Conservation (phyloP, 345 rosid species). For the Nasturtium officinale region DNA sequence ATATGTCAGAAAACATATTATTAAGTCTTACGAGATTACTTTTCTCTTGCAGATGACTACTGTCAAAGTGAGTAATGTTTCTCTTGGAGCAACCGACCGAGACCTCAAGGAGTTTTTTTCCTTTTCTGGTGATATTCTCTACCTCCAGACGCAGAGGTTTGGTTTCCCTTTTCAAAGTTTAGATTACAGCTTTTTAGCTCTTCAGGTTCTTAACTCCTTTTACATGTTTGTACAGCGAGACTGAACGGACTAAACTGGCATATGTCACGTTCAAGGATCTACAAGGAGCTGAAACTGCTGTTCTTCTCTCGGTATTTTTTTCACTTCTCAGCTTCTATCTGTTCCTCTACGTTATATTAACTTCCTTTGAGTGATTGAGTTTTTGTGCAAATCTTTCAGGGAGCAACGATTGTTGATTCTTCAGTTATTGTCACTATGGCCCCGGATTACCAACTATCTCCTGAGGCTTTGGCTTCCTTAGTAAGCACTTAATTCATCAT, state of each 20-base stretch:
- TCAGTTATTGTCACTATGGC: conserved; percentile 66
- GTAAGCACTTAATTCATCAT: conserved; percentile 49
- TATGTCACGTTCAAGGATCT: conserved; percentile 86
- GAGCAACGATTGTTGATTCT: conserved; percentile 90
- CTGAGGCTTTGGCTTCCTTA: conserved; percentile 59
- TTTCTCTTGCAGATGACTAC: conserved; percentile 50
- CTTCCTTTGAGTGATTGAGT: conserved; percentile 1
- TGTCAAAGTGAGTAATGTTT: conserved; percentile 69
- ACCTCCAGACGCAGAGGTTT: conserved; percentile 72
- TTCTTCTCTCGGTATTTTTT: conserved; percentile 74
- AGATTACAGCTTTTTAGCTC: neutral
- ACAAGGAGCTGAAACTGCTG: conserved; percentile 90
- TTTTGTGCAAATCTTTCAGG: conserved; percentile 45
- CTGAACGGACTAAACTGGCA: conserved; percentile 62
- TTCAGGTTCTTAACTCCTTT: conserved; percentile 25
- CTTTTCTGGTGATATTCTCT: conserved; percentile 75
- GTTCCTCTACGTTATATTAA: neutral
- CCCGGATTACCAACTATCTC: conserved; percentile 82
- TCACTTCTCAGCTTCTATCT: conserved; percentile 9
- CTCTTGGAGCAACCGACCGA: conserved; percentile 66
- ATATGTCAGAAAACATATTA: no score
- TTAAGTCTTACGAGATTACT: neutral
- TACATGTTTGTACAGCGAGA: conserved; percentile 54
- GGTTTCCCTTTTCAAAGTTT: neutral
- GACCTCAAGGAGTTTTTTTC: conserved; percentile 86